Conservation (phyloP, 306 rosid genomes). For the Mimosa bimucronata region DNA sequence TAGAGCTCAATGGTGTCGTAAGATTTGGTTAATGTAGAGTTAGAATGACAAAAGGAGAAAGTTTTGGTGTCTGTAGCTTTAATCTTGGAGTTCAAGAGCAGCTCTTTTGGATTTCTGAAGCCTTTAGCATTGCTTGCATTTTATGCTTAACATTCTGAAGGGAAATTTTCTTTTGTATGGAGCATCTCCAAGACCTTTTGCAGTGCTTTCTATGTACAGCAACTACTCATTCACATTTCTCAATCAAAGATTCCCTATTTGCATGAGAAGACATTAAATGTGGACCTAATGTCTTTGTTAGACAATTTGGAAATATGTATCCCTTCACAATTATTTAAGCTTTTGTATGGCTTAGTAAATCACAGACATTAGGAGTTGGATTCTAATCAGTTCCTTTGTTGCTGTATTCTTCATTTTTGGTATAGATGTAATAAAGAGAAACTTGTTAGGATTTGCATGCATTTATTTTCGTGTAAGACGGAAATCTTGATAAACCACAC, state of each 20-base stretch:
- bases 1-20: too few relatives aligned
- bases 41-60: neutral
- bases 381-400: conserved; percentile 12
- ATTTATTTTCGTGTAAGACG: neutral
- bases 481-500: neutral
- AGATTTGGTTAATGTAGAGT: neutral
- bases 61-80: neutral
- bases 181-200: neutral
- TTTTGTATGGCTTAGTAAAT: conserved; percentile 1
- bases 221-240: neutral
- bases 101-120: neutral
- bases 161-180: neutral
- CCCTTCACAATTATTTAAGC: neutral
- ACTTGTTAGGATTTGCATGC: neutral
- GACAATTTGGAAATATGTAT: neutral
- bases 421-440: neutral
- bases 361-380: conserved; percentile 5
- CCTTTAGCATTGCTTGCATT: neutral
- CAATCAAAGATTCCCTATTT: neutral
- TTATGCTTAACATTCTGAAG: neutral
- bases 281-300: neutral
- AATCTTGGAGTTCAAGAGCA: neutral
- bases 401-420: neutral
- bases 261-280: neutral
- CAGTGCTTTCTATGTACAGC: neutral